A percentile compares a stretch with the other conserved stretches of the same genome.
phyloP scores from a whole-genome alignment of 2,329 filamentous ascomycete genomes.

The Aspergillus proliferans region DNA sequence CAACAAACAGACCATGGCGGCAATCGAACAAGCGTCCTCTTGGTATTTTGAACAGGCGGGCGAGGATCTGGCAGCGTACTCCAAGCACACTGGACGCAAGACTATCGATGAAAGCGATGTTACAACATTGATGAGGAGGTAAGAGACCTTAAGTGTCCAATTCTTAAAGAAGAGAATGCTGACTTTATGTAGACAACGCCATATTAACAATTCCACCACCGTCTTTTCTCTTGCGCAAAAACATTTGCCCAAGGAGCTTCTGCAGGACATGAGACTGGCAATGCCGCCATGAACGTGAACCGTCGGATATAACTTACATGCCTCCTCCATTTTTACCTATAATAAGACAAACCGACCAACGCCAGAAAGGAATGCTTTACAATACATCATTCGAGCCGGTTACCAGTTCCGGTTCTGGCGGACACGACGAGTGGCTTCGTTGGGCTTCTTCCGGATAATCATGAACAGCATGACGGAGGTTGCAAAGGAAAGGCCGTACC shows the following conservation, averaged over 20 bases:
- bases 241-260: constrained; percentile 71
- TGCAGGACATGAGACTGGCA: constrained; percentile 64
- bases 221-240: constrained; percentile 80
- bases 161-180: constrained; percentile 12
- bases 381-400: constrained; percentile 7
- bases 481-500: constrained; percentile 78
- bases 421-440: constrained; percentile 65
- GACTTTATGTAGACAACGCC: constrained; percentile 62
- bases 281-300: constrained; percentile 28
- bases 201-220: constrained; percentile 64
- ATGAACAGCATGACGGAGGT: constrained; percentile 96
- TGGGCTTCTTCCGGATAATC: constrained; percentile 80
- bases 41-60: constrained; percentile 89
- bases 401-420: constrained; percentile 72
- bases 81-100: constrained; percentile 73
- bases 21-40: constrained; percentile 73
- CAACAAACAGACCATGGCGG: constrained; percentile 64
- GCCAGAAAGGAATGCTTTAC: constrained; percentile 29
- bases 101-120: constrained; percentile 83
- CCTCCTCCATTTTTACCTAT: constrained; percentile 3
- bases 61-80: constrained; percentile 72
- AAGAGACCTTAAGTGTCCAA: constrained; percentile 30
- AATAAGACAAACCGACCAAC: constrained; percentile 22
- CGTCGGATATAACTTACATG: constrained; percentile 3
- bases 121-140: constrained; percentile 76